Conservation (phyloP, 129 eudicot genomes). For the Centaurea solstitialis region DNA sequence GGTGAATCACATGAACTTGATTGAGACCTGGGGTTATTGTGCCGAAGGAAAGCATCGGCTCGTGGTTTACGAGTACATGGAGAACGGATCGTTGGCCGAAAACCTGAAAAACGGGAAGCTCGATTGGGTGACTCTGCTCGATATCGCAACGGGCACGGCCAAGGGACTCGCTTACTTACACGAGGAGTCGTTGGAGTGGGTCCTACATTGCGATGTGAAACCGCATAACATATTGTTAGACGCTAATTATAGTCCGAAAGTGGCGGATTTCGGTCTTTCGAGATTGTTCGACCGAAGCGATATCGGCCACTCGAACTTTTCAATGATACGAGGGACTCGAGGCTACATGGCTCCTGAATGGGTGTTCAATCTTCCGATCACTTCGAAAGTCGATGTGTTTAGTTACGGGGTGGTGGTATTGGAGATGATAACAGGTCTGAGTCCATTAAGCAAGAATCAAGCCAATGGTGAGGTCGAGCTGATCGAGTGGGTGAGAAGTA, state of each 20-base stretch:
- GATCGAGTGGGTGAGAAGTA: slow-evolving; percentile 21
- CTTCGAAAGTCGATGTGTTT: slow-evolving; percentile 24
- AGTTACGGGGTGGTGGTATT: slow-evolving; percentile 30
- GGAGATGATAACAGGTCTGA: neutral
- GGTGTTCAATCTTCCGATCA: slow-evolving; percentile 30
- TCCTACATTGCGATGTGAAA: slow-evolving; percentile 1
- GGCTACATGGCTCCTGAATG: slow-evolving; percentile 36
- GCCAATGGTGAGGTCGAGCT: too few species aligned
- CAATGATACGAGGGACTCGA: neutral
- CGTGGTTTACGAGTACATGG: slow-evolving; percentile 1
- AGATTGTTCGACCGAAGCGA: slow-evolving; percentile 7
- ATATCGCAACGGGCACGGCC: slow-evolving; percentile 10
- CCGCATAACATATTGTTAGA: neutral
- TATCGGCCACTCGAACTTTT: neutral
- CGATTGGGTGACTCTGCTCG: slow-evolving; percentile 11
- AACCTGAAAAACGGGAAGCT: slow-evolving; percentile 12
- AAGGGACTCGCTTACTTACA: slow-evolving; percentile 23
- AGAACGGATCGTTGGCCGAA: slow-evolving; percentile 21
- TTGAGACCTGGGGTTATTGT: too few species aligned
- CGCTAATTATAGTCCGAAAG: slow-evolving; percentile 22
- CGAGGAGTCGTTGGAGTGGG: slow-evolving; percentile 23
- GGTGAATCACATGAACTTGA: too few species aligned
- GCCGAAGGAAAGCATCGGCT: slow-evolving; percentile 13
- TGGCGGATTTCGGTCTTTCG: slow-evolving; percentile 32
- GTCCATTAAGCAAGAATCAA: too few species aligned